Evolutionary conservation across 352 stramenopile species (phyloP).

Genomic region (Plasmopara muralis): DNA sequence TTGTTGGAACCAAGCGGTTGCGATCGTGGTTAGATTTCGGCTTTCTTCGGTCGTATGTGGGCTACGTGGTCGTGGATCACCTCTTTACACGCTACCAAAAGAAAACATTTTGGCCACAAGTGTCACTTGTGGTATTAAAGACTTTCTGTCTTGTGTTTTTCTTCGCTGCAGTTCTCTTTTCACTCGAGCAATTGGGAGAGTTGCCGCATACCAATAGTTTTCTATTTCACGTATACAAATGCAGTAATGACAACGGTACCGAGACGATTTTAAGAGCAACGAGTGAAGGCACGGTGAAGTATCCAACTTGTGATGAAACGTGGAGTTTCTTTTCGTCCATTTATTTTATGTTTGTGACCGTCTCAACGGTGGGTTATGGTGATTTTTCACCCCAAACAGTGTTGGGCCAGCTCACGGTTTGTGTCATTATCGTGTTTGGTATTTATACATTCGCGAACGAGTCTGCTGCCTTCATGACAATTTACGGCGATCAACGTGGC

Average conservation of each 20-base stretch:
- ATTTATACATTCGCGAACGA: slow-evolving; percentile 87
- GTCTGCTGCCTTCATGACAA: slow-evolving; percentile 64
- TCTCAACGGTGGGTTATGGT: slow-evolving; percentile 82
- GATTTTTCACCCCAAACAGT: slow-evolving; percentile 84
- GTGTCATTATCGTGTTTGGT: slow-evolving; percentile 77
- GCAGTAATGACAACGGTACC: slow-evolving; percentile 39
- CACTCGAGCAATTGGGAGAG: slow-evolving; percentile 78
- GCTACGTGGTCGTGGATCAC: slow-evolving; percentile 71
- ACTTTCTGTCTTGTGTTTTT: slow-evolving; percentile 76
- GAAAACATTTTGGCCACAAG: slow-evolving; percentile 76
- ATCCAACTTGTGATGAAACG: slow-evolving; percentile 58
- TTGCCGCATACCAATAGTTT: slow-evolving; percentile 77
- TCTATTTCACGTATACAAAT: slow-evolving; percentile 83
- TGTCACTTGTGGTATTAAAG: slow-evolving; percentile 77
- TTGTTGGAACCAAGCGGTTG: slow-evolving; percentile 36
- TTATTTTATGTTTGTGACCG: slow-evolving; percentile 88
- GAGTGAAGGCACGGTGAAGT: slow-evolving; percentile 39
- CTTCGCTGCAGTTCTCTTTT: slow-evolving; percentile 75
- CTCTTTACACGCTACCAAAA: slow-evolving; percentile 64
- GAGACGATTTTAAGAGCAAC: slow-evolving; percentile 48
- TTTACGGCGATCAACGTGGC: slow-evolving; percentile 64
- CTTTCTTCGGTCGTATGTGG: slow-evolving; percentile 80
- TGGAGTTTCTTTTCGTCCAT: slow-evolving; percentile 86
- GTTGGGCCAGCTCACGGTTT: slow-evolving; percentile 67
- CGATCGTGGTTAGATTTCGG: slow-evolving; percentile 85